Evolutionary conservation across 2,329 filamentous ascomycete genomes (phyloP).

Genomic region (Graphium sp.): DNA sequence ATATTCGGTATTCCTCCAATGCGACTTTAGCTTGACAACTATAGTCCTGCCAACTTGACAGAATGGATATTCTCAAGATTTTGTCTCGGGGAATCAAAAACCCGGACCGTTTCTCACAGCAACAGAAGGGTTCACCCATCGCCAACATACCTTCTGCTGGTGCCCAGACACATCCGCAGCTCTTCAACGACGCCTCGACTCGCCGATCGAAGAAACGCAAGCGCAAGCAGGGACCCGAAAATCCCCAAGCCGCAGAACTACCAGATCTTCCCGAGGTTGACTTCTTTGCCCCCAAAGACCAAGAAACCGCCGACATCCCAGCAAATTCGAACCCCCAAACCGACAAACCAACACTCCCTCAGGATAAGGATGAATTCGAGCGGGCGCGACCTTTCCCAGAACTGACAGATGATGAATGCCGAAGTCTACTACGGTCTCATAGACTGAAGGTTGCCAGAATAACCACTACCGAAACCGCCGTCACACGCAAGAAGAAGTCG

Average conservation of each 20-base stretch:
- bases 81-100: conserved; percentile 54
- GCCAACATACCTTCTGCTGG: conserved; percentile 47
- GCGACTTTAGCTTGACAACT: too few species aligned
- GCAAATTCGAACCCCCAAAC: conserved; percentile 7
- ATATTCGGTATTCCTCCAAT: too few species aligned
- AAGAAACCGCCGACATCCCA: too few species aligned
- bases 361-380: conserved; percentile 8
- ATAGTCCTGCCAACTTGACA: too few species aligned
- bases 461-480: too few species aligned
- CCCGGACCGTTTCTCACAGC: conserved; percentile 23
- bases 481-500: conserved; percentile 21
- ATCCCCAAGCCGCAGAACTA: conserved; percentile 7
- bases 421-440: conserved; percentile 59
- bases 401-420: conserved; percentile 54
- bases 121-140: conserved; percentile 12
- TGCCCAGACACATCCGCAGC: conserved; percentile 47
- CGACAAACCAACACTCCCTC: conserved; percentile 1
- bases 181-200: conserved; percentile 42
- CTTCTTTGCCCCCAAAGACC: conserved; percentile 38
- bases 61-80: conserved; percentile 64
- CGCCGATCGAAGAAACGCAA: conserved; percentile 25
- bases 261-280: conserved; percentile 29
- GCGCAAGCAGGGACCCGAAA: conserved; percentile 30
- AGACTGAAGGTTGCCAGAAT: conserved; percentile 56
- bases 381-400: conserved; percentile 12